These are phyloP conservation scores for Fraxinus pennsylvanica DNA, from an alignment of 257 asterid genomes.

Conservation along the genomic window DNA sequence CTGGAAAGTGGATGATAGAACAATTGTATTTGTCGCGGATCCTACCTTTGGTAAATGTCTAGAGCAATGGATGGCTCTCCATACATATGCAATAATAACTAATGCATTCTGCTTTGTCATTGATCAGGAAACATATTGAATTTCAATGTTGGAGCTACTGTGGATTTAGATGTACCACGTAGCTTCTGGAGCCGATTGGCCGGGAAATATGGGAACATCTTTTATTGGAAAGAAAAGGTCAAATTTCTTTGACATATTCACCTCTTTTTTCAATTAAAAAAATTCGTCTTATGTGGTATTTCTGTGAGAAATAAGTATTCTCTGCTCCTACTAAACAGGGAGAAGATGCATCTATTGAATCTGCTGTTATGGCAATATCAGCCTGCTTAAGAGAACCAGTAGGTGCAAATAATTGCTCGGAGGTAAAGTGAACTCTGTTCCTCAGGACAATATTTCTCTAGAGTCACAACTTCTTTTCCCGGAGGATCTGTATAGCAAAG, in stretches of 20 bases:
- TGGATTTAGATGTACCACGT: conserved; percentile 88
- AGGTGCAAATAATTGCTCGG: conserved; percentile 69
- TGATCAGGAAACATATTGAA: conserved; percentile 80
- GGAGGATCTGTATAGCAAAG: not conserved
- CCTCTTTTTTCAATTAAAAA: not conserved
- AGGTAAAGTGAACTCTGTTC: conserved; percentile 42
- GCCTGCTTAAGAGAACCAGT: conserved; percentile 81
- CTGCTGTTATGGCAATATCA: conserved; percentile 85
- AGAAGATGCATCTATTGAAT: conserved; percentile 83
- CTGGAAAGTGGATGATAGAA: conserved; percentile 90
- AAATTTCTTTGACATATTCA: not conserved
- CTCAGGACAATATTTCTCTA: not conserved
- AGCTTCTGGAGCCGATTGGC: conserved; percentile 96
- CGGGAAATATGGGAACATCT: conserved; percentile 87
- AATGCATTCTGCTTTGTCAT: conserved; percentile 6
- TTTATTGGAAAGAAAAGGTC: conserved; percentile 96
- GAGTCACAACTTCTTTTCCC: not conserved
- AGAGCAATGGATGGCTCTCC: conserved; percentile 3
- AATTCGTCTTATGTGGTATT: not conserved
- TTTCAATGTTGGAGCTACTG: conserved; percentile 85
- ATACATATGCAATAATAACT: not conserved
- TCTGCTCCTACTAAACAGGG: conserved; percentile 45
- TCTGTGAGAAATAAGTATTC: not conserved
- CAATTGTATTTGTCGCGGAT: conserved; percentile 92
- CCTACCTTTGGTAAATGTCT: conserved; percentile 75